Conservation (phyloP, 176 grass and related monocot species). For the Metroxylon sagu region DNA sequence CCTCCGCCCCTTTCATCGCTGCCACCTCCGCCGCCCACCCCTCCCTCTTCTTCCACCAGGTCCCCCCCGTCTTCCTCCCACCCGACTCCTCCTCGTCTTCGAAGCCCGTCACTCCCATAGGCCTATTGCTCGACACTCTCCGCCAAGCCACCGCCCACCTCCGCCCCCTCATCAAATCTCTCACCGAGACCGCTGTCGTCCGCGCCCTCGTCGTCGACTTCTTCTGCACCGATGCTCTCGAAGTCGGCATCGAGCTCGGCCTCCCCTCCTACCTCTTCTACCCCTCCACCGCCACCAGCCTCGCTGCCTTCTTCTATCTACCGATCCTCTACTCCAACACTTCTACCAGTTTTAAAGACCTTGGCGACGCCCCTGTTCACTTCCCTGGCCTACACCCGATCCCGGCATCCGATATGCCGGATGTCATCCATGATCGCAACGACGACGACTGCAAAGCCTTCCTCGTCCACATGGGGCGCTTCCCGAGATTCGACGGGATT, state of each 20-base stretch:
- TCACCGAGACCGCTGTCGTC: neutral
- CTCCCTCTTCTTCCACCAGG: too few relatives aligned
- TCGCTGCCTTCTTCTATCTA: neutral
- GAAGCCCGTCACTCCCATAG: too few relatives aligned
- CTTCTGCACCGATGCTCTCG: conserved; percentile 4
- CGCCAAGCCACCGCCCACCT: too few relatives aligned
- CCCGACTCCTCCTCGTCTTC: too few relatives aligned
- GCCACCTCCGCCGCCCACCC: too few relatives aligned
- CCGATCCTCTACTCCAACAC: neutral
- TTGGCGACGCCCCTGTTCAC: neutral
- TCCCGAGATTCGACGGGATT: neutral
- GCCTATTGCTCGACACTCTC: too few relatives aligned
- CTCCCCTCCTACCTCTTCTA: conserved; percentile 7
- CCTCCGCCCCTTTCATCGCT: too few relatives aligned
- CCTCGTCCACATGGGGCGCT: too few relatives aligned
- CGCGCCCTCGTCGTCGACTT: neutral
- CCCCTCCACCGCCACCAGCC: neutral
- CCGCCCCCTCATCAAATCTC: neutral
- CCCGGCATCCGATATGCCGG: conserved; percentile 3
- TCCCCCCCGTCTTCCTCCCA: too few relatives aligned
- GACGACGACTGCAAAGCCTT: neutral
- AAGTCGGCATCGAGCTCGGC: neutral
- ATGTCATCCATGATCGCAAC: neutral
- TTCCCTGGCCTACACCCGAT: conserved; percentile 6
- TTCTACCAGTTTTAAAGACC: neutral